A percentile compares a stretch with the other conserved stretches of the same genome.
These are phyloP conservation scores for Starmerella vitae DNA, from an alignment of 805 yeast species.

Conservation along the genomic window DNA sequence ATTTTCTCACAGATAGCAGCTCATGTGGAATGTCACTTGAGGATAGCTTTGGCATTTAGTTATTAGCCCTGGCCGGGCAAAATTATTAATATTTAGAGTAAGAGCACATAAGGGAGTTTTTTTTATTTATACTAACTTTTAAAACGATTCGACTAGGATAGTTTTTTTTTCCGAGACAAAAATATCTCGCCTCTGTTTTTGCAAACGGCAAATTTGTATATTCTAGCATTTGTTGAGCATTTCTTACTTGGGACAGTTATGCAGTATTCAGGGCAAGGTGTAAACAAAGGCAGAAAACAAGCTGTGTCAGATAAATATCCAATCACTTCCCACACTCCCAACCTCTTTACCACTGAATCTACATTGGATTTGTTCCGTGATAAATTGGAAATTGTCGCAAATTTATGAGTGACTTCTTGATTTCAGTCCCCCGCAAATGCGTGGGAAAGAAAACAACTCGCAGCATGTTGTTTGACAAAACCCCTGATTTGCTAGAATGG, in stretches of 20 bases:
- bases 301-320: not conserved
- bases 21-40: not conserved
- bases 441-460: conserved; percentile 10
- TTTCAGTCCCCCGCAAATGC: conserved; percentile 13
- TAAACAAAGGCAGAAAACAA: conserved; percentile 14
- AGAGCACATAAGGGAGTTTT: too few relatives aligned
- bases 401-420: conserved; percentile 2
- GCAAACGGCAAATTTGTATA: too few relatives aligned
- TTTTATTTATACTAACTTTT: too few relatives aligned
- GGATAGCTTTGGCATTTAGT: too few relatives aligned
- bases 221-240: too few relatives aligned
- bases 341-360: not conserved
- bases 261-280: conserved; percentile 8
- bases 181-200: too few relatives aligned
- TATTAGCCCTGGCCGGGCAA: too few relatives aligned
- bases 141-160: too few relatives aligned
- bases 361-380: not conserved
- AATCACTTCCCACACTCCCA: not conserved
- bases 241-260: too few relatives aligned
- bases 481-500: conserved; percentile 10
- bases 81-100: too few relatives aligned
- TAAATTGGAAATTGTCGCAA: not conserved
- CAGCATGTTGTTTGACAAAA: conserved; percentile 5
- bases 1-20: not conserved
- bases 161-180: too few relatives aligned